Percentiles rank a stretch among this genome's conserved stretches.
These are phyloP conservation scores for Stentor roeselii DNA, from an alignment of 73 alveolate species.

Conservation along the genomic window DNA sequence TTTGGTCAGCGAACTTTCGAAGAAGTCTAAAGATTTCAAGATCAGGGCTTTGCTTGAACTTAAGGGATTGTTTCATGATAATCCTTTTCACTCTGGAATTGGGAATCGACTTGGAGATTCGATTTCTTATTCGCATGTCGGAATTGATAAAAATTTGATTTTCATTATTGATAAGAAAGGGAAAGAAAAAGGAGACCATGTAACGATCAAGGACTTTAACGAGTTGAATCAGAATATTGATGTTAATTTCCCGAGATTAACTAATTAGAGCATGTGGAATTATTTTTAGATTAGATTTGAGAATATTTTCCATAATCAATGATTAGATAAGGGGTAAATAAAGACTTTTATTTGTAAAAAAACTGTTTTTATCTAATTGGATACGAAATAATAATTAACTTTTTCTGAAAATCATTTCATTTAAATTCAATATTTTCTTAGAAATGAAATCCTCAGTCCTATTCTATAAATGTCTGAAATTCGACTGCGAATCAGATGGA, in stretches of 20 bases:
- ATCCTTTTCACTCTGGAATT: constrained; percentile 96
- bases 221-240: no score
- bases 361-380: no score
- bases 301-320: no score
- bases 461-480: neutral
- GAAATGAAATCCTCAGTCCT: neutral
- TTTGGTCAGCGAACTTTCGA: constrained; percentile 88
- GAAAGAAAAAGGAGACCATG: neutral
- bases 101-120: constrained; percentile 96
- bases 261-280: no score
- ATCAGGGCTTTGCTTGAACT: constrained; percentile 82
- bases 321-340: no score
- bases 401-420: neutral
- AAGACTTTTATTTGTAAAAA: no score
- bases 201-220: neutral
- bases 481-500: neutral
- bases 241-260: no score
- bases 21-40: constrained; percentile 84
- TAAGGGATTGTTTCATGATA: constrained; percentile 76
- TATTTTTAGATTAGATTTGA: no score
- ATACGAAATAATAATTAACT: no score
- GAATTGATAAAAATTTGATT: constrained; percentile 67
- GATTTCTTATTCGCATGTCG: constrained; percentile 87
- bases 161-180: constrained; percentile 69
- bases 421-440: neutral